These are phyloP conservation scores for Toxoplasma gondii DNA, from an alignment of 169 alveolate species.

Conservation along the genomic window DNA sequence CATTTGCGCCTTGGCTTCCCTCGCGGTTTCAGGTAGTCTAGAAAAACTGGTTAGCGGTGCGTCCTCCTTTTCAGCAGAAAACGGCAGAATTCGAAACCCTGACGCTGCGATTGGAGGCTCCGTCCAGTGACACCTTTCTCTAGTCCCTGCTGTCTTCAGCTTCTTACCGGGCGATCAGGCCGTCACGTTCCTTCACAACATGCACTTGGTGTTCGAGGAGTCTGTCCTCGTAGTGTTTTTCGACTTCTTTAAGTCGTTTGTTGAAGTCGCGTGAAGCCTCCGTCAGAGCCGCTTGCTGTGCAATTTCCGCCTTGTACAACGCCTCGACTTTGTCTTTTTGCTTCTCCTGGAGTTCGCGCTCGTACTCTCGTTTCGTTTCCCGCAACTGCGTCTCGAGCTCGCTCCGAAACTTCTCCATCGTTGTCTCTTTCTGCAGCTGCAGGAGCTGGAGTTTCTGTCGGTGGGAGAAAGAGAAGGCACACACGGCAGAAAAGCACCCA, in stretches of 20 bases:
- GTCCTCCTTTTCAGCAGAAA: no score
- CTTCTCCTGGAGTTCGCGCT: neutral
- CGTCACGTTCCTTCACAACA: conserved; percentile 18
- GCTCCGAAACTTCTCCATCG: conserved; percentile 16
- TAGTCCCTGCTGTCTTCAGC: no score
- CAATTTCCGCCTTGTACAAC: conserved; percentile 2
- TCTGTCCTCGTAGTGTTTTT: conserved; percentile 1
- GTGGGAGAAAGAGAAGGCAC: neutral
- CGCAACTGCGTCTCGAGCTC: conserved; percentile 17
- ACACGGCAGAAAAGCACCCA: neutral
- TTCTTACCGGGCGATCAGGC: conserved; percentile 29
- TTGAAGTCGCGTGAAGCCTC: neutral
- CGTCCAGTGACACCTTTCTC: no score
- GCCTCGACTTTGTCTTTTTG: neutral
- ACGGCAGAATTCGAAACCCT: no score
- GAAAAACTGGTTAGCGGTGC: no score
- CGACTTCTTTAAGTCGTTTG: neutral
- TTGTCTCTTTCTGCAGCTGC: conserved; percentile 20
- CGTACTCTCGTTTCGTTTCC: neutral
- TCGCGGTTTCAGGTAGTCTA: no score
- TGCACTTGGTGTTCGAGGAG: conserved; percentile 27
- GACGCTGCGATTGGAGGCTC: no score
- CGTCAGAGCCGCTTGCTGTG: neutral
- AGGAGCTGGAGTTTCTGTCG: neutral
- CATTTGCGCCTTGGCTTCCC: no score